Base-by-base conservation (phyloP, 345 rosid genomes). In the Citrus mangshanensis region DNA sequence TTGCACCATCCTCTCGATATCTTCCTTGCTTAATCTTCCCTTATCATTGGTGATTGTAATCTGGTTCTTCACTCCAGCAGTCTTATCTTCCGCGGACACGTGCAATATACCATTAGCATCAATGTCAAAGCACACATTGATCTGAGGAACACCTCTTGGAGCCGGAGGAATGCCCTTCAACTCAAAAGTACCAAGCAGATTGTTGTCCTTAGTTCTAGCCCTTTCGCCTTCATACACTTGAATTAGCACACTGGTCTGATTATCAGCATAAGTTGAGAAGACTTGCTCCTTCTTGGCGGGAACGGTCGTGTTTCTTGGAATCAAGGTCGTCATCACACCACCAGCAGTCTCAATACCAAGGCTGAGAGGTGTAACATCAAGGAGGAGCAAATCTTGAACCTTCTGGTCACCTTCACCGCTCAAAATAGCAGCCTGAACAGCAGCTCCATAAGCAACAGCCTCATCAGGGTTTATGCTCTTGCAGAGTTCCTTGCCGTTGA, bases 181-280 rank as follows among this genome's bases (percentile, higher is more conserved):
- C 78, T 81, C 87, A 30, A 81, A 84, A 0, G 77, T 84, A 5
- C 84, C 84, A 3, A 81, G 68, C 28, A 78, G 82, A 35, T 84
- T 84, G 73, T 81, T 84, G 58, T 84, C 84, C 80, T 72, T 81
- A 5, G 82, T 84, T 61, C 86, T 61, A 3, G 82, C 80, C 62
- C 84, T 68, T 74, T 84, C 84, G 16, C 86, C 86, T 59, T 84
- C 84, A 35, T 78, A 84, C 2, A 84, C 82, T n/a, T 84, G 87
- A 28, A 84, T 84, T 65, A 84, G 61, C 30, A 84, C 84, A 12
- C 82, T 75, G 0, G 82, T 77, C 54, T 84, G 84, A 38, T 78
- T 81, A 8, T 84, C 87, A 3, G 84, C 78, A 63, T 84, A 84
- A 14, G 87, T 84, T 5, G 84, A 84, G 80, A 84, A 84, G 55